Percentiles rank a stretch among this genome's conserved stretches.
Evolutionary conservation across 768 basidiomycete species (phyloP).

Genomic region (Austroboletus eburneus): DNA sequence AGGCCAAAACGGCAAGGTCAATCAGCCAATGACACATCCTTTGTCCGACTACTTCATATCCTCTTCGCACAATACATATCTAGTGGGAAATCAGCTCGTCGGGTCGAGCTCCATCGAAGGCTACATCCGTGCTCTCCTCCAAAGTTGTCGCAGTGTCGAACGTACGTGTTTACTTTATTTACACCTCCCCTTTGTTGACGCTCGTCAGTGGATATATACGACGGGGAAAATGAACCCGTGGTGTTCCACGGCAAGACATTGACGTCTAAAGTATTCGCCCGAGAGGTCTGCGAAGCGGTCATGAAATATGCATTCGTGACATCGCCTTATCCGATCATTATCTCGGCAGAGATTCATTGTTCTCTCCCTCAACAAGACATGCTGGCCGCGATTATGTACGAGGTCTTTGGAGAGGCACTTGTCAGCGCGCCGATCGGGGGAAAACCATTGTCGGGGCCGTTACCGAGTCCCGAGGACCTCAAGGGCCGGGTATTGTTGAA

Average conservation of each 20-base stretch:
- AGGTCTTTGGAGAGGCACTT: constrained; percentile 53
- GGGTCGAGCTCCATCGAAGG: constrained; percentile 90
- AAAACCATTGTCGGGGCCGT: constrained; percentile 39
- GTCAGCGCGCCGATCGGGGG: constrained; percentile 47
- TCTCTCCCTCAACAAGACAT: constrained; percentile 71
- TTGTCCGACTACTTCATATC: constrained; percentile 86
- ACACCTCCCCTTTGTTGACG: neutral
- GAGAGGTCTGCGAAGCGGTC: constrained; percentile 81
- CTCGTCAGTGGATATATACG: constrained; percentile 80
- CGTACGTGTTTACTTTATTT: constrained; percentile 44
- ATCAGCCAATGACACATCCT: constrained; percentile 87
- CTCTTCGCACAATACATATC: constrained; percentile 90
- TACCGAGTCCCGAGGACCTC: constrained; percentile 86
- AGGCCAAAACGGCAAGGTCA: constrained; percentile 48
- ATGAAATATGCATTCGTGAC: constrained; percentile 85
- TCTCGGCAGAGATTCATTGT: constrained; percentile 92
- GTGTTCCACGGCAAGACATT: constrained; percentile 89
- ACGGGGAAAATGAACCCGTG: constrained; percentile 80
- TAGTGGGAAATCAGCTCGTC: constrained; percentile 80
- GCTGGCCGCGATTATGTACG: constrained; percentile 70
- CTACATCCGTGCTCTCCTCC: constrained; percentile 87
- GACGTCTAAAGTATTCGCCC: constrained; percentile 75
- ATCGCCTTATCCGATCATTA: constrained; percentile 88
- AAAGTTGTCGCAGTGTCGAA: constrained; percentile 92
- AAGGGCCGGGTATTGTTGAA: constrained; percentile 81